Evolutionary conservation across 192 early-diverging fungal species (phyloP), one percentile per base, ranked within the genome.

Genomic region (Phycomyces nitens): DNA sequence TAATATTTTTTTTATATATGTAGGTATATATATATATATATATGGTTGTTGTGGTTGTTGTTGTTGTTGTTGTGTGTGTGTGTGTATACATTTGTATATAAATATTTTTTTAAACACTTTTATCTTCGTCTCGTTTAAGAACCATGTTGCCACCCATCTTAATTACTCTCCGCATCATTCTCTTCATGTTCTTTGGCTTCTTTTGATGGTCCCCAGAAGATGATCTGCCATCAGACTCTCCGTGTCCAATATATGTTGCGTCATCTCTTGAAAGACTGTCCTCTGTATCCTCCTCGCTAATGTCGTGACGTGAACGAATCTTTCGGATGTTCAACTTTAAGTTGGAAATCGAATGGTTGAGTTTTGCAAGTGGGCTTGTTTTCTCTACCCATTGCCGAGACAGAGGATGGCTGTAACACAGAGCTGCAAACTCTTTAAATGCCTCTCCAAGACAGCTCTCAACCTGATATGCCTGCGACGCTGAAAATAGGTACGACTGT

Each of bases 401-500:
- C 27, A 20, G 11, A 14, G 15, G 41, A n/a, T 62, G 15, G 5
- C 6, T 20, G 29, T 34, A 34, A 34, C 29, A 34, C 8, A 22
- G 60, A 20, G 60, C 42, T 8, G n/a, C 6, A 16, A 62, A 62
- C 60, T 62, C 60, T 38, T 27, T 62, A 53, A 62, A 62, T 5
- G 60, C 60, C 24, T 62, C 60, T 21, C 38, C 24, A 38, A 62
- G 26, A 39, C 52, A 49, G 3, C 21, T 27, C 38, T 62, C 60
- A 2, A 21, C 60, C 60, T 49, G 52, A 7, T 43, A 62, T 12
- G 52, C 26, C 18, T 62, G 49, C 21, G 44, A 20, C 1, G 26
- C 34, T 22, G 49, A 39, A 52, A 62, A 62, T 4, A 62, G 29
- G 27, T 62, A 62, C 21, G 60, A 62, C 38, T 44, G n/a, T 15